Evolutionary conservation across 352 stramenopile genomes (phyloP).

Genomic region (Phytophthora ohioensis): DNA sequence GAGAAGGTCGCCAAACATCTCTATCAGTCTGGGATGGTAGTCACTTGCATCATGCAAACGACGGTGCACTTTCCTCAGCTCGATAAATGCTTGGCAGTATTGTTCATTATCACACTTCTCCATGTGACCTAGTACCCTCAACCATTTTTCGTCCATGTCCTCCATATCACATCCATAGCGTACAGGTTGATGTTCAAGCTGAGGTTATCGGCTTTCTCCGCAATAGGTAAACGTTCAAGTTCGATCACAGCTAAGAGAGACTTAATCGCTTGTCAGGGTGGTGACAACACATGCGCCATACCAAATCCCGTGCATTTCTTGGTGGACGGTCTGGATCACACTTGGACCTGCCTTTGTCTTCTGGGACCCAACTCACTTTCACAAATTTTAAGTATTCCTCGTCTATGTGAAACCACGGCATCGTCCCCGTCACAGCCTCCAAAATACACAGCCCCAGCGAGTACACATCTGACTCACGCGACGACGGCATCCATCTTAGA

Average conservation of each 20-base stretch:
- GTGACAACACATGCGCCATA: constrained; percentile 20
- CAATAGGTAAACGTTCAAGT: constrained; percentile 1
- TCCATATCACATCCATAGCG: neutral
- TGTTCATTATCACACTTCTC: neutral
- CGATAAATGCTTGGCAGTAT: neutral
- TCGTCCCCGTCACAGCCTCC: constrained; percentile 14
- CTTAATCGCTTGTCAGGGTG: neutral
- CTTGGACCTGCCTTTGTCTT: neutral
- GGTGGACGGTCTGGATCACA: neutral
- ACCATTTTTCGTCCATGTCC: neutral
- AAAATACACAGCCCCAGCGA: constrained; percentile 32
- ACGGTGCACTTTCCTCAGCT: neutral
- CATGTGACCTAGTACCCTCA: neutral
- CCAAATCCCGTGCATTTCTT: constrained; percentile 1
- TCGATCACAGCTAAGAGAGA: constrained; percentile 1
- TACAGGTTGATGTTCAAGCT: neutral
- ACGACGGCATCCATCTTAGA: neutral
- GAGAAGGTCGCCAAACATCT: constrained; percentile 1
- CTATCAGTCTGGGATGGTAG: neutral
- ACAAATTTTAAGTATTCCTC: neutral
- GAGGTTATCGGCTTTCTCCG: neutral
- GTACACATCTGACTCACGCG: neutral
- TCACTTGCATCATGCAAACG: neutral
- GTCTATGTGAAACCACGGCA: neutral
- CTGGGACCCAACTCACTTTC: neutral